phyloP scores from a whole-genome alignment of 208 protist species.

The Crithidia brevicula region DNA sequence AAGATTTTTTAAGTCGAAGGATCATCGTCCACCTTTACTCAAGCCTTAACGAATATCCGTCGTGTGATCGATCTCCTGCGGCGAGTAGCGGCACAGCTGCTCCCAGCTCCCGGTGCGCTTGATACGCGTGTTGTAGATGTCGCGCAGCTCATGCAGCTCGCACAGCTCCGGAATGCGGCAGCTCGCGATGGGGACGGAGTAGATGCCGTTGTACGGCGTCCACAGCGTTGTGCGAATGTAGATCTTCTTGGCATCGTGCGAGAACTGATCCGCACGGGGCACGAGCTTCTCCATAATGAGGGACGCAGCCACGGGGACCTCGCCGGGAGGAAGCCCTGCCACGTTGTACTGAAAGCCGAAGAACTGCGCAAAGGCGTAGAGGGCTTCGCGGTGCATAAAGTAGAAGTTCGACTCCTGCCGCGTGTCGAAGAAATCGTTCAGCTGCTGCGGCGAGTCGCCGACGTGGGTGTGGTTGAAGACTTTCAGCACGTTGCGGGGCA shows the following conservation, averaged over 20 bases:
- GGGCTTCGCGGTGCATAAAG: slow-evolving; percentile 85
- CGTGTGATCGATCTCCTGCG: slow-evolving; percentile 74
- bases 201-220: slow-evolving; percentile 72
- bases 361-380: slow-evolving; percentile 86
- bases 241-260: slow-evolving; percentile 42
- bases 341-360: slow-evolving; percentile 78
- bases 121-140: slow-evolving; percentile 62
- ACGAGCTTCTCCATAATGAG: slow-evolving; percentile 82
- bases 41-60: slow-evolving; percentile 78
- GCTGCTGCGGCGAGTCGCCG: slow-evolving; percentile 26
- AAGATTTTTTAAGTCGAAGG: slow-evolving; percentile 3
- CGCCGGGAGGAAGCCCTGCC: slow-evolving; percentile 60
- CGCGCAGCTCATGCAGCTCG: slow-evolving; percentile 60
- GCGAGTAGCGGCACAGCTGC: slow-evolving; percentile 70
- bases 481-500: slow-evolving; percentile 66
- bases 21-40: no score
- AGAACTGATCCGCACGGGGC: slow-evolving; percentile 36
- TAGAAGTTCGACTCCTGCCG: slow-evolving; percentile 75
- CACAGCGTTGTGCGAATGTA: slow-evolving; percentile 68
- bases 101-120: slow-evolving; percentile 77
- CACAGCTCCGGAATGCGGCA: slow-evolving; percentile 81
- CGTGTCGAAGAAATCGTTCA: slow-evolving; percentile 76
- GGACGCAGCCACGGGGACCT: slow-evolving; percentile 73
- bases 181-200: slow-evolving; percentile 49
- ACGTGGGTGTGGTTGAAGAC: slow-evolving; percentile 53